phyloP scores from a whole-genome alignment of 805 yeast genomes.

The Kodamaea hsintzibuensis region DNA sequence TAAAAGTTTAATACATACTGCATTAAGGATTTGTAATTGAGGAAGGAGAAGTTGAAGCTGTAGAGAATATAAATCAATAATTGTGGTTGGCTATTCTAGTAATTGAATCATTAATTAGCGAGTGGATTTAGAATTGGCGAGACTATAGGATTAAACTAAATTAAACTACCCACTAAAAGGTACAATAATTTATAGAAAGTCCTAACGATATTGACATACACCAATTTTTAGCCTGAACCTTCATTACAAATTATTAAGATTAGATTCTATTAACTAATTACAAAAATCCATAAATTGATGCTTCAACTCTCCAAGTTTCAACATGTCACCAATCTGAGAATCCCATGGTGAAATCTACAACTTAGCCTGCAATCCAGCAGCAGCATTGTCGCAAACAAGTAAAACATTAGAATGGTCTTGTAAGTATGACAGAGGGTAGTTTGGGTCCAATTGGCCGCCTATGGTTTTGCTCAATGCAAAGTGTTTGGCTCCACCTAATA shows the following conservation, averaged over 20 bases:
- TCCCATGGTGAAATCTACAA: too few relatives aligned
- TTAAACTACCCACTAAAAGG: not conserved
- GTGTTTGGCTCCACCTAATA: constrained; percentile 48
- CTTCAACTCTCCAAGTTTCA: too few relatives aligned
- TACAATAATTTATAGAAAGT: too few relatives aligned
- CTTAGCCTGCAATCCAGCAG: constrained; percentile 40
- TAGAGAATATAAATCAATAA: too few relatives aligned
- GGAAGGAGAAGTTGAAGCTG: too few relatives aligned
- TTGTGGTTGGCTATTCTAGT: too few relatives aligned
- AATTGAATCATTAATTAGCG: too few relatives aligned
- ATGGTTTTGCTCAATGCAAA: constrained; percentile 50
- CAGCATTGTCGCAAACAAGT: constrained; percentile 50
- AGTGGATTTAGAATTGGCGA: too few relatives aligned
- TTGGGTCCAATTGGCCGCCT: constrained; percentile 33
- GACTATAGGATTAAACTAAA: not conserved
- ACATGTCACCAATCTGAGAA: too few relatives aligned
- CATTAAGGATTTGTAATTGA: not conserved
- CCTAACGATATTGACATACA: too few relatives aligned
- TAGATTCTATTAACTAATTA: not conserved
- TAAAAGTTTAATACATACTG: constrained; percentile 2
- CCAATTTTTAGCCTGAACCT: too few relatives aligned
- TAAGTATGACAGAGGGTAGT: constrained; percentile 52
- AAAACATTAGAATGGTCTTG: constrained; percentile 47
- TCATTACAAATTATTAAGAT: too few relatives aligned
- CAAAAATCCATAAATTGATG: not conserved